Evolutionary conservation across 2,329 filamentous ascomycete genomes (phyloP).

Genomic region (Exophiala bonariae): DNA sequence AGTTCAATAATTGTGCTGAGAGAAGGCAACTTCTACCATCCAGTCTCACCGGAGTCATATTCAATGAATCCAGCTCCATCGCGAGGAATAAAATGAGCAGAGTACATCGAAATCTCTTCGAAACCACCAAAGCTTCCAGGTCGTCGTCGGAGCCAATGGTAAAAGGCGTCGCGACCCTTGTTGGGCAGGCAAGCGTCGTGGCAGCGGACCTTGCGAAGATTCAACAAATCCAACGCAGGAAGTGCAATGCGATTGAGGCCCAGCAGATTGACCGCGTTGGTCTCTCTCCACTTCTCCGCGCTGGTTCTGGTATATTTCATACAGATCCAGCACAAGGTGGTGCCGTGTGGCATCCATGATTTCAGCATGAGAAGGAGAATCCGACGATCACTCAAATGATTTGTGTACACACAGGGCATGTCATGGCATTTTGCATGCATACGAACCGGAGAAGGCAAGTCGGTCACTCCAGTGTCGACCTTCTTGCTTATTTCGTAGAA

Average conservation of each 20-base stretch:
- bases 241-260: background rate
- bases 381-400: conserved; percentile 95
- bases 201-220: background rate
- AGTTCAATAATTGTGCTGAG: too few relatives aligned
- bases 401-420: conserved; percentile 38
- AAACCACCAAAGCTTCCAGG: too few relatives aligned
- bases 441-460: background rate
- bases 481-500: background rate
- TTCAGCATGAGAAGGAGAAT: conserved; percentile 91
- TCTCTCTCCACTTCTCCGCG: background rate
- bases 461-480: conserved; percentile 2
- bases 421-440: background rate
- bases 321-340: conserved; percentile 14
- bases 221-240: background rate
- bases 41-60: too few relatives aligned
- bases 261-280: background rate
- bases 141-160: too few relatives aligned
- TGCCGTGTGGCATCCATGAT: conserved; percentile 51
- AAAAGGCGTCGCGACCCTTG: too few relatives aligned
- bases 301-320: conserved; percentile 11
- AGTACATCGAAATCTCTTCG: too few relatives aligned
- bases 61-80: too few relatives aligned
- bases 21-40: too few relatives aligned
- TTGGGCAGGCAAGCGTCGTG: conserved; percentile 1
- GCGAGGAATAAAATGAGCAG: too few relatives aligned